These are phyloP conservation scores for Pseudocercospora macadamiae DNA, from an alignment of 2,329 filamentous ascomycete genomes.

Conservation along the genomic window DNA sequence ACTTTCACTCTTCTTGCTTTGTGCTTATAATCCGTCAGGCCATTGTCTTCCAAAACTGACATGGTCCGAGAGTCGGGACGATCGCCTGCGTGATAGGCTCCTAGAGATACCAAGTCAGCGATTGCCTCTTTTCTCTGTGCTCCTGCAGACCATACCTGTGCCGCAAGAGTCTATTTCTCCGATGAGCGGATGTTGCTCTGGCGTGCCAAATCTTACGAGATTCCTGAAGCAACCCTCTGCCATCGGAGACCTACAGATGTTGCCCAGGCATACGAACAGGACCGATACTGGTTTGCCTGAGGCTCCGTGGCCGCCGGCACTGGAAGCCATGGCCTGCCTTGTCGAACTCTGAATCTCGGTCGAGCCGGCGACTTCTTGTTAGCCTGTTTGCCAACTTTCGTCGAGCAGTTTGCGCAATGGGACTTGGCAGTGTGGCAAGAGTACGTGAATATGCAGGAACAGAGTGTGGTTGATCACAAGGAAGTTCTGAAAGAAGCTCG, in stretches of 20 bases:
- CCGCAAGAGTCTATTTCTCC: conserved; percentile 81
- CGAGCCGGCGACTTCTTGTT: background rate
- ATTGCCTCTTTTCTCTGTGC: no score
- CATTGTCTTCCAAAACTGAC: conserved; percentile 67
- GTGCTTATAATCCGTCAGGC: conserved; percentile 77
- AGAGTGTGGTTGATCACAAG: background rate
- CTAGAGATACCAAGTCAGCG: background rate
- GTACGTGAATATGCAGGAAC: background rate
- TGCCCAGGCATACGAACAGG: conserved; percentile 94
- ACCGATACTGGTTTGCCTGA: conserved; percentile 61
- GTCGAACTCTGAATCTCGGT: background rate
- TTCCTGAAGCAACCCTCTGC: conserved; percentile 89
- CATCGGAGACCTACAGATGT: conserved; percentile 94
- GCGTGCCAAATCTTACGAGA: conserved; percentile 61
- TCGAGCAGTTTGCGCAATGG: no score
- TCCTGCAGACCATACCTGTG: conserved; percentile 55
- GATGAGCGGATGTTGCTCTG: conserved; percentile 55
- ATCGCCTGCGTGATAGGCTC: conserved; percentile 79
- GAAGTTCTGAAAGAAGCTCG: background rate
- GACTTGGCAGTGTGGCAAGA: background rate
- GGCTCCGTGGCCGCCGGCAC: background rate
- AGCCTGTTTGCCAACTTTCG: no score
- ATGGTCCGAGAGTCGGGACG: conserved; percentile 82
- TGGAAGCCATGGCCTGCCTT: conserved; percentile 23
- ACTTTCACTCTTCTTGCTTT: conserved; percentile 71